Evolutionary conservation across 1,284 basidiomycete genomes (phyloP).

Genomic region (Ceratobasidium sp.): DNA sequence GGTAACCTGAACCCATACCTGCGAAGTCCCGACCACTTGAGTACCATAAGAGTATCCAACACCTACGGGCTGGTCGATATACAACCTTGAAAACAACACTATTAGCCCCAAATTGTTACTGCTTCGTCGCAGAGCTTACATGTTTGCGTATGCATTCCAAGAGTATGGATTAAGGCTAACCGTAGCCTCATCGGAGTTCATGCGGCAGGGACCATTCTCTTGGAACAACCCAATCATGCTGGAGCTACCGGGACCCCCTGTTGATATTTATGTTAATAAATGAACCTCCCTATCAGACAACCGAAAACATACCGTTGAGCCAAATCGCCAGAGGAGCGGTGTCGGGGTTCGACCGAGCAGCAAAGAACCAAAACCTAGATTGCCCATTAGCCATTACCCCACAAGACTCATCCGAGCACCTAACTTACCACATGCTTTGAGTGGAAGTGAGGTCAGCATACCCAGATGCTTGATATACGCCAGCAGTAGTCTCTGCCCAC

Average conservation of each 20-base stretch:
- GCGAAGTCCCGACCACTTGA: constrained; percentile 58
- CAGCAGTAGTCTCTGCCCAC: constrained; percentile 68
- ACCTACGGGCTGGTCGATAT: constrained; percentile 81
- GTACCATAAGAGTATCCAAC: constrained; percentile 75
- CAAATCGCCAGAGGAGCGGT: constrained; percentile 52
- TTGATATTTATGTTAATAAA: background rate
- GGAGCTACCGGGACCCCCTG: constrained; percentile 47
- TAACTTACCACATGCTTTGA: constrained; percentile 61
- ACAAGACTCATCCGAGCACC: background rate
- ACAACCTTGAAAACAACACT: constrained; percentile 62
- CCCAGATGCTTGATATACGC: constrained; percentile 75
- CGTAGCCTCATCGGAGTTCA: constrained; percentile 67
- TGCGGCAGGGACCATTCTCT: constrained; percentile 74
- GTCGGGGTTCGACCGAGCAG: constrained; percentile 48
- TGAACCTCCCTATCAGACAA: constrained; percentile 56
- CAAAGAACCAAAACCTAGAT: constrained; percentile 51
- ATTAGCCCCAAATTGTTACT: background rate
- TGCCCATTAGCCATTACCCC: constrained; percentile 50
- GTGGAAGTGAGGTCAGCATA: constrained; percentile 72
- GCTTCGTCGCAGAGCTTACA: constrained; percentile 56
- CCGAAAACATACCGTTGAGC: constrained; percentile 61
- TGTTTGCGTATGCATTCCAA: constrained; percentile 79
- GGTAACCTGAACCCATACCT: constrained; percentile 8
- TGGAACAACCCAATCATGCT: constrained; percentile 55
- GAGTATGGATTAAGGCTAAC: constrained; percentile 69